A percentile compares a stretch with the other conserved stretches of the same genome.
These are phyloP conservation scores for Streptanthus diversifolius DNA, from an alignment of 345 rosid genomes.

Conservation along the genomic window DNA sequence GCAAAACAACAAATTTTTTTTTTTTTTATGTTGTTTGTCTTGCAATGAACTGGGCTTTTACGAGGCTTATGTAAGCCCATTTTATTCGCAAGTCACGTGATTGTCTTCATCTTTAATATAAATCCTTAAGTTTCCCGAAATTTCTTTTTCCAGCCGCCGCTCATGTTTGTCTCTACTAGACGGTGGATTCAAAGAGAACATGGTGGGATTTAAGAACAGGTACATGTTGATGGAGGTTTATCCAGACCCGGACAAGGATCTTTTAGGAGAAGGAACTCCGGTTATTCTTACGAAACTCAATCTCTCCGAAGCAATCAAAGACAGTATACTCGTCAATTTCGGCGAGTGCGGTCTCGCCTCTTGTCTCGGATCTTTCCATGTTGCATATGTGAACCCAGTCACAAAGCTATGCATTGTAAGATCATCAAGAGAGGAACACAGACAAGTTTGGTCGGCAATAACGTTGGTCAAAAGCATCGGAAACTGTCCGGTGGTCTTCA, in stretches of 20 bases:
- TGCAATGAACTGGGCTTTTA: constrained; percentile 1
- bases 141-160: constrained; percentile 10
- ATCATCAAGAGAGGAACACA: constrained; percentile 66
- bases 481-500: constrained; percentile 59
- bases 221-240: constrained; percentile 72
- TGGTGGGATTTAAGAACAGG: constrained; percentile 79
- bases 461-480: constrained; percentile 64
- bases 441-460: constrained; percentile 71
- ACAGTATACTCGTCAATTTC: constrained; percentile 63
- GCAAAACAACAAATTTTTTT: background rate
- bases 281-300: constrained; percentile 63
- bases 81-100: background rate
- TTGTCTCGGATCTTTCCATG: constrained; percentile 62
- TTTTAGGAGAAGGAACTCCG: constrained; percentile 45
- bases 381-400: constrained; percentile 69
- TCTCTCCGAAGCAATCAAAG: constrained; percentile 55
- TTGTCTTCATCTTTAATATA: background rate
- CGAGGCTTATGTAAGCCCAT: background rate
- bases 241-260: constrained; percentile 63
- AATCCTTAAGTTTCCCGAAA: background rate
- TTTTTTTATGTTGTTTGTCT: background rate
- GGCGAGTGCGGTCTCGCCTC: constrained; percentile 79
- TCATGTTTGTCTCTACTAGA: background rate
- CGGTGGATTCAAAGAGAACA: constrained; percentile 22
- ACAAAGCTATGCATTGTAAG: constrained; percentile 69